Evolutionary conservation across 2,329 filamentous ascomycete genomes (phyloP).

Genomic region (Colletotrichum spinosum): DNA sequence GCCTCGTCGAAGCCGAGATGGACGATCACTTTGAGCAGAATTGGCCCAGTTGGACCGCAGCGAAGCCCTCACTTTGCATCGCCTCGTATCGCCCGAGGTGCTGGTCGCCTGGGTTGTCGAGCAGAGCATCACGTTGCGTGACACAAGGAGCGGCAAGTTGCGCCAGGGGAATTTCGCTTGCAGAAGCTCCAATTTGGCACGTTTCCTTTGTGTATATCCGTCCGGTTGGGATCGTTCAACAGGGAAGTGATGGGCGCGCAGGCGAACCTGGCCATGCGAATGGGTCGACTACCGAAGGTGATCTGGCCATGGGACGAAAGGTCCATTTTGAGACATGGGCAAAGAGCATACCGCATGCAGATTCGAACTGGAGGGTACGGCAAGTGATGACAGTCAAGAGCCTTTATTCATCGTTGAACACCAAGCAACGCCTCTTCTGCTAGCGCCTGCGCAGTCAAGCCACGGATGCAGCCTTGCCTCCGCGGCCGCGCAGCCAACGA

Average conservation of each 20-base stretch:
- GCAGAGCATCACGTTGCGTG: slow-evolving; percentile 23
- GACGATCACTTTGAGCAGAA: slow-evolving; percentile 12
- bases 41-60: not conserved
- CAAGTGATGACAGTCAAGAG: slow-evolving; percentile 15
- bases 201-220: slow-evolving; percentile 20
- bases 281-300: not conserved
- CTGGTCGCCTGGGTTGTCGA: not conserved
- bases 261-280: slow-evolving; percentile 16
- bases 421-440: slow-evolving; percentile 18
- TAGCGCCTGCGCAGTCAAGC: slow-evolving; percentile 24
- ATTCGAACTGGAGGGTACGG: slow-evolving; percentile 2
- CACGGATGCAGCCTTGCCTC: slow-evolving; percentile 16
- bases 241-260: slow-evolving; percentile 20
- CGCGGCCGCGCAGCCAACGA: not conserved
- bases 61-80: not conserved
- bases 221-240: slow-evolving; percentile 2
- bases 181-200: slow-evolving; percentile 9
- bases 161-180: slow-evolving; percentile 18
- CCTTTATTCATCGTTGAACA: slow-evolving; percentile 31
- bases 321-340: not conserved
- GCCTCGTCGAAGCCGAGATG: slow-evolving; percentile 1
- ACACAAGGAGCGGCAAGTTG: slow-evolving; percentile 15
- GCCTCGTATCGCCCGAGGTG: not conserved
- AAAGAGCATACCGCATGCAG: slow-evolving; percentile 25
- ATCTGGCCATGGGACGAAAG: slow-evolving; percentile 22